These are phyloP conservation scores for Salvia splendens DNA, from an alignment of 257 asterid genomes.

Conservation along the genomic window DNA sequence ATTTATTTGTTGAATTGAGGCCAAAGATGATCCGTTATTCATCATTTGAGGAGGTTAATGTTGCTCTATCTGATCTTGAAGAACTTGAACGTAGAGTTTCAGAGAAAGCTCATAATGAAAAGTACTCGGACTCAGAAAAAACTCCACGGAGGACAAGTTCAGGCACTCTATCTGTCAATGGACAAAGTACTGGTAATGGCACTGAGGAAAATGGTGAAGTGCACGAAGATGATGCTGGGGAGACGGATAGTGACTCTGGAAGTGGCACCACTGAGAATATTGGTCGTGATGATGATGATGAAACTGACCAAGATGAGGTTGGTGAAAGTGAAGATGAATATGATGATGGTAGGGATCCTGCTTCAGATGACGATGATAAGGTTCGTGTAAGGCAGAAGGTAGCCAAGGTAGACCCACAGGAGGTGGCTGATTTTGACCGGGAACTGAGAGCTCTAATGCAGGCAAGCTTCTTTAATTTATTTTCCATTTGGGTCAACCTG, in stretches of 20 bases:
- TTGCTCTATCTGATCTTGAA: slow-evolving; percentile 79
- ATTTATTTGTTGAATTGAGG: slow-evolving; percentile 85
- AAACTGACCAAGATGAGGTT: slow-evolving; percentile 71
- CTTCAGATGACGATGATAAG: slow-evolving; percentile 88
- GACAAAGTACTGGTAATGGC: slow-evolving; percentile 59
- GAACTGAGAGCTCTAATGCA: slow-evolving; percentile 95
- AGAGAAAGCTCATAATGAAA: slow-evolving; percentile 70
- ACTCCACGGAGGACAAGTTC: slow-evolving; percentile 53
- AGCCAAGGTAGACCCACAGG: slow-evolving; percentile 81
- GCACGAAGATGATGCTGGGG: slow-evolving; percentile 65
- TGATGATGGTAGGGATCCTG: slow-evolving; percentile 66
- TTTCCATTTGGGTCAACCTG: not conserved
- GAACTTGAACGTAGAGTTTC: slow-evolving; percentile 76
- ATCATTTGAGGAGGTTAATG: slow-evolving; percentile 76
- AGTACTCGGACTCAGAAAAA: slow-evolving; percentile 55
- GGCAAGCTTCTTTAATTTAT: slow-evolving; percentile 44
- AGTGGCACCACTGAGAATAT: slow-evolving; percentile 69
- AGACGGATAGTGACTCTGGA: slow-evolving; percentile 86
- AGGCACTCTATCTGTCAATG: slow-evolving; percentile 52
- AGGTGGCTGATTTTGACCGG: slow-evolving; percentile 87
- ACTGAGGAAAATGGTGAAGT: slow-evolving; percentile 65
- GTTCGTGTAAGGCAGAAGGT: slow-evolving; percentile 91
- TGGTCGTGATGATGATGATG: slow-evolving; percentile 70
- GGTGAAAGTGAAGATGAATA: slow-evolving; percentile 78
- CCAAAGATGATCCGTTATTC: slow-evolving; percentile 89